These are phyloP conservation scores for Blastobotrys terrestris DNA, from an alignment of 805 yeast species.

Conservation along the genomic window DNA sequence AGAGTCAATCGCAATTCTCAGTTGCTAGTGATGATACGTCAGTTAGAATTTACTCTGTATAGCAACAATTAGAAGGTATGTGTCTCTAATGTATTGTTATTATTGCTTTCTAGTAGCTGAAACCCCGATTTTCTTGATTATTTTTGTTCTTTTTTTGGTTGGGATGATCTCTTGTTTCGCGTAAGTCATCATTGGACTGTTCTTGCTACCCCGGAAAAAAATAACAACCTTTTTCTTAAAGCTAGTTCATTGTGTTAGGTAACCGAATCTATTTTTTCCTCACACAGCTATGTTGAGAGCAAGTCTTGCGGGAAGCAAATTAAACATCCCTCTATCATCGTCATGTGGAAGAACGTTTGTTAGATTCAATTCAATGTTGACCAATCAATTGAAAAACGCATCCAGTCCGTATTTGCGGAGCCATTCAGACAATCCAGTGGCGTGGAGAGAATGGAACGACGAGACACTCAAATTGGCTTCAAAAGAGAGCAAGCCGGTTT, in stretches of 20 bases:
- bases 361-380: slow-evolving; percentile 2
- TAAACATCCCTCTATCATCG: neutral
- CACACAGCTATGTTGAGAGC: neutral
- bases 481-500: slow-evolving; percentile 29
- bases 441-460: slow-evolving; percentile 34
- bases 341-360: neutral
- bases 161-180: neutral
- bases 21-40: slow-evolving; percentile 65
- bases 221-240: too few relatives aligned
- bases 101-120: too few relatives aligned
- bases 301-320: neutral
- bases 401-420: slow-evolving; percentile 25
- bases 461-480: slow-evolving; percentile 29
- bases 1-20: slow-evolving; percentile 38
- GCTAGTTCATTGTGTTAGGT: too few relatives aligned
- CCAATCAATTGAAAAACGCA: slow-evolving; percentile 15
- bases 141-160: neutral
- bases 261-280: too few relatives aligned
- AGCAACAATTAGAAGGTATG: too few relatives aligned
- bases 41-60: slow-evolving; percentile 35
- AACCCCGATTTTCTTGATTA: neutral
- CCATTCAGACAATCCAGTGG: slow-evolving; percentile 30
- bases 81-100: too few relatives aligned
- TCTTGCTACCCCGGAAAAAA: neutral
- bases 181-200: neutral